Base-by-base conservation (phyloP, 2,329 filamentous ascomycete genomes). In the Arthrobotrys conoides region DNA sequence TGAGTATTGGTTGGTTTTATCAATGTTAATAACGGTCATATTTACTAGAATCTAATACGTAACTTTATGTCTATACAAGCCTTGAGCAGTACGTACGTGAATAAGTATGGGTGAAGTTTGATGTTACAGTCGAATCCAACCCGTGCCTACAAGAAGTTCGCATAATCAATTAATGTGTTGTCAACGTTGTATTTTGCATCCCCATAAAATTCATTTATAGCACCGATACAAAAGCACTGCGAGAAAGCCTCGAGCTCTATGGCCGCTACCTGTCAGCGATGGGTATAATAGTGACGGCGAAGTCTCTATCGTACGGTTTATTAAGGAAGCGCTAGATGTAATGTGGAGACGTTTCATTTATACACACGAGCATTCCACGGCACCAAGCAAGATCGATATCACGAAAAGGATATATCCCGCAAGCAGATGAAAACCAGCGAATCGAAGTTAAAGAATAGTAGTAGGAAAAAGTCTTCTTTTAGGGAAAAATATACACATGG, bases 401-500 rank as follows among this genome's bases (percentile, higher is more conserved):
- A 51, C 48, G 48, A 24, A 51, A 51, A 57, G 38, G n/a, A n/a
- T n/a, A 55, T 41, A 22, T 44, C 30, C 68, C 30, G n/a, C 53
- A 46, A 30, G 46, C 30, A 38, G 36, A 46, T 30, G 36, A 59
- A 53, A 30, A 61, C 24, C 20, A 16, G 12, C 33, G 44, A 44
- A 16, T 6, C 33, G 44, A 44, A 38, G 57, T 70, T 57, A 22
- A 55, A 64, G n/a, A 46, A 16, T 46, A 71, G 30, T 38, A 71
- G 30, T 67, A 77, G 59, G 61, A 71, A 71, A 77, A 67, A 46
- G 33, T 53, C 70, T 51, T 64, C 67, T 77, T 77, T 67, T 68
- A 51, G 59, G 61, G 65, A 70, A 71, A 77, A 77, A 77, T 71
- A 77, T 77, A 77, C 67, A 77, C 73, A 77, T 46, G 67, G 59